Base-by-base conservation (phyloP, 257 asterid species). In the Leptodermis oblonga region DNA sequence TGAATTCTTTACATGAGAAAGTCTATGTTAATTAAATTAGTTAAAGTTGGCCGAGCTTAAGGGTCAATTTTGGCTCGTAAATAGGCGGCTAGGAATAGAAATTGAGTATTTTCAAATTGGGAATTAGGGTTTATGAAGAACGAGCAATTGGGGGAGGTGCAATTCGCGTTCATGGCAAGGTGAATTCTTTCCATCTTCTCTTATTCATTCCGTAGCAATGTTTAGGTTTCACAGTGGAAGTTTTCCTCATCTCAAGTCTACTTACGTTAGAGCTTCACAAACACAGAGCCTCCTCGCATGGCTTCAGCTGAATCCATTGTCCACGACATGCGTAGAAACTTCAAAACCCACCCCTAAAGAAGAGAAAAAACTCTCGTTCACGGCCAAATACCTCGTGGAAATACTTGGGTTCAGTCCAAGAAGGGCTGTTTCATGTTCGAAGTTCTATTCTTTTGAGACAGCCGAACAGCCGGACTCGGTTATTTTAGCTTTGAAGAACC, bases 391-490 rank as follows among this genome's bases (percentile, higher is more conserved):
- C 62, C 67, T 71, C 46, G 48, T 70, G 3, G 30, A 71, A 11
- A 70, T 43, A 37, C 65, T 73, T 76, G 80, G 73, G 73, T 49
- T 76, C 48, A 17, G 69, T 39, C 73, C 70, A 46, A 73, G 66
- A 56, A 76, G 46, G 55, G 80, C 77, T 46, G 20, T 36, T 39
- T 60, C 65, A 60, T 15, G 2, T 34, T 60, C 65, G 17, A 60
- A 2, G 45, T 14, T 4, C 13, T 33, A 31, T 2, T 17, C 11
- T 31, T 60, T 33, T 12, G 28, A 60, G 45, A 60, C 43, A 14
- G 26, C 65, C 7, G 45, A 60, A 8, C 28, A 60, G 41, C 65
- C 28, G 20, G 46, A 60, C 26, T 60, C 65, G 7, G 45, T 60
- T 1, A 37, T 34, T 20, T 34, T 20, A 23, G 5, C 33, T 39